Percentiles rank a stretch among this genome's conserved stretches.
These are phyloP conservation scores for Suillus decipiens DNA, from an alignment of 768 basidiomycete genomes.

Conservation along the genomic window DNA sequence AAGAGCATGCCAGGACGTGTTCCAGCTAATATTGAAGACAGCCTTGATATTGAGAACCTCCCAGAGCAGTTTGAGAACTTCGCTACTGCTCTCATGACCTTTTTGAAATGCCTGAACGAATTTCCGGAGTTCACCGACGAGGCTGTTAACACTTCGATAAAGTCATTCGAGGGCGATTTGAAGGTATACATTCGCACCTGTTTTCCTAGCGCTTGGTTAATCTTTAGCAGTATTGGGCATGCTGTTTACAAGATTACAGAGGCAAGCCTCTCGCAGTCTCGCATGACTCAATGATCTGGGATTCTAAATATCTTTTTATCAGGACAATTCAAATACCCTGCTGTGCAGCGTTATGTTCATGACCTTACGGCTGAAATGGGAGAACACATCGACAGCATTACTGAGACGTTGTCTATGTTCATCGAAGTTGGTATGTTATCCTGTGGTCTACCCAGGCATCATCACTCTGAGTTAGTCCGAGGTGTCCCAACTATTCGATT, in stretches of 20 bases:
- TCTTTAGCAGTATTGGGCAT: slow-evolving; percentile 66
- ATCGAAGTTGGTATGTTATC: slow-evolving; percentile 66
- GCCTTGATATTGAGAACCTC: slow-evolving; percentile 62
- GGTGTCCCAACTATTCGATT: slow-evolving; percentile 78
- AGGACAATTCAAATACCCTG: slow-evolving; percentile 74
- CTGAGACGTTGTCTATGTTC: slow-evolving; percentile 68
- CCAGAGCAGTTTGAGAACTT: slow-evolving; percentile 64
- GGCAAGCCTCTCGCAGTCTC: slow-evolving; percentile 36
- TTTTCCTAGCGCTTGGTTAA: neutral
- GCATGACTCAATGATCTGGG: neutral
- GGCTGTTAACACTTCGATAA: slow-evolving; percentile 66
- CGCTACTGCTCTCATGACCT: slow-evolving; percentile 66
- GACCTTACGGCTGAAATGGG: slow-evolving; percentile 76
- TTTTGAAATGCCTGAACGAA: slow-evolving; percentile 71
- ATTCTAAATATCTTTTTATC: slow-evolving; percentile 9
- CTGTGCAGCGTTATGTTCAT: slow-evolving; percentile 74
- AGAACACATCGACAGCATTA: slow-evolving; percentile 70
- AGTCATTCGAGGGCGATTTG: slow-evolving; percentile 69
- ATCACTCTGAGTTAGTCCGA: slow-evolving; percentile 22
- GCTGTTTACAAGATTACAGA: slow-evolving; percentile 64
- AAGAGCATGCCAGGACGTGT: slow-evolving; percentile 26
- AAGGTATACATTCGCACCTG: slow-evolving; percentile 41
- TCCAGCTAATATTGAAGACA: slow-evolving; percentile 26
- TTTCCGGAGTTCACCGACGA: slow-evolving; percentile 81
- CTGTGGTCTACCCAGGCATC: neutral